Conservation (phyloP, 73 alveolate genomes). For the Tetrahymena thermophila region DNA sequence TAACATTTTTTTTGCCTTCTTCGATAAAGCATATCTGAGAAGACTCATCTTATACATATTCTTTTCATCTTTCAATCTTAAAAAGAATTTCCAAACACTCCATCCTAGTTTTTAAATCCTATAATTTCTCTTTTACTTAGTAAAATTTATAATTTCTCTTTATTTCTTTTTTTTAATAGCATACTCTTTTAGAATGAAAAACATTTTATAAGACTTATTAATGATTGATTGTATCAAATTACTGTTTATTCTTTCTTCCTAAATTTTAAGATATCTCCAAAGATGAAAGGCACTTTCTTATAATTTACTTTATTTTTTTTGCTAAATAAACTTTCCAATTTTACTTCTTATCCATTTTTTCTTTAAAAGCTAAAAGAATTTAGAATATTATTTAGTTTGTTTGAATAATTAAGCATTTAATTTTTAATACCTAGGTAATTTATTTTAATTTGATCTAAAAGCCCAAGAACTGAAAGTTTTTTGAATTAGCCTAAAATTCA, state of each 20-base stretch:
- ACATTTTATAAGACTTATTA: background rate
- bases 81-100: background rate
- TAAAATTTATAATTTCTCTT: background rate
- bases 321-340: background rate
- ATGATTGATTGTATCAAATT: background rate
- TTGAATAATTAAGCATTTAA: background rate
- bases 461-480: background rate
- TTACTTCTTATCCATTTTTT: background rate
- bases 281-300: background rate
- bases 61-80: background rate
- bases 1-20: background rate
- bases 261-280: background rate
- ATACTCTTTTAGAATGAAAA: background rate
- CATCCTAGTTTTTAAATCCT: background rate
- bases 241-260: background rate
- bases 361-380: background rate
- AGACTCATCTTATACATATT: background rate
- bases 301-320: background rate
- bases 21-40: background rate
- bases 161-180: background rate
- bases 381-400: background rate
- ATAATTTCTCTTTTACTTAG: background rate
- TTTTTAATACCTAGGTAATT: background rate
- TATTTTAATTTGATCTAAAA: background rate
- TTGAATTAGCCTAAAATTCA: background rate